These are phyloP conservation scores for Centella asiatica DNA, from an alignment of 129 eudicot genomes.

Conservation along the genomic window DNA sequence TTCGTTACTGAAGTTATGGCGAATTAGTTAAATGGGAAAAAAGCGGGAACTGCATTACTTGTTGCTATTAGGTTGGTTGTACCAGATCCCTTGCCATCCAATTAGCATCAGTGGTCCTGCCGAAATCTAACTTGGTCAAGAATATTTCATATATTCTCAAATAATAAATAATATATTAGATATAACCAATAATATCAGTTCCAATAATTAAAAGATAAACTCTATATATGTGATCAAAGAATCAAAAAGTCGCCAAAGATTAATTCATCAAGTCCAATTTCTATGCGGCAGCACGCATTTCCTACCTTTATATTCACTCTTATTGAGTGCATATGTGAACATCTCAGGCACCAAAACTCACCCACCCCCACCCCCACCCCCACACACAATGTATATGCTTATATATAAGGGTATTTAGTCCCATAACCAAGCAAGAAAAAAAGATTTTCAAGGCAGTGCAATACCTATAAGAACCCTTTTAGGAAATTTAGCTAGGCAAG, in stretches of 20 bases:
- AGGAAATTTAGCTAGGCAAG: conserved; percentile 1
- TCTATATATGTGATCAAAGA: conserved; percentile 22
- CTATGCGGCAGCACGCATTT: conserved; percentile 11
- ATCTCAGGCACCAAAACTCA: conserved; percentile 9
- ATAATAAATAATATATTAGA: not conserved
- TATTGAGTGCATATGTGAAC: conserved; percentile 2
- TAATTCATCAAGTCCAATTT: conserved; percentile 15
- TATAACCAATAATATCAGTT: not conserved
- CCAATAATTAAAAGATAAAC: conserved; percentile 25
- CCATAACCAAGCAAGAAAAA: conserved; percentile 11
- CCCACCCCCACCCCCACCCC: too few relatives aligned
- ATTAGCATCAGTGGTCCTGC: conserved; percentile 1
- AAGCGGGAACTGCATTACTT: not conserved
- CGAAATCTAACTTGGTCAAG: conserved; percentile 20
- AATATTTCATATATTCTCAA: conserved; percentile 9
- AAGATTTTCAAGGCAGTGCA: too few relatives aligned
- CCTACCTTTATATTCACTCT: conserved; percentile 7
- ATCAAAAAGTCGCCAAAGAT: conserved; percentile 21
- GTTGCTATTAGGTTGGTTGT: not conserved
- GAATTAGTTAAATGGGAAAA: not conserved
- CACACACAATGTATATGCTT: too few relatives aligned
- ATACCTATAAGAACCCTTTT: not conserved
- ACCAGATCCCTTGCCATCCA: not conserved
- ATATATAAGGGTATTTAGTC: conserved; percentile 5
- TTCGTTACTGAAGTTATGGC: not conserved